Percentiles rank a stretch among this genome's conserved stretches.
These are phyloP conservation scores for Rhizopogon vulgaris DNA, from an alignment of 768 basidiomycete species.

Conservation along the genomic window DNA sequence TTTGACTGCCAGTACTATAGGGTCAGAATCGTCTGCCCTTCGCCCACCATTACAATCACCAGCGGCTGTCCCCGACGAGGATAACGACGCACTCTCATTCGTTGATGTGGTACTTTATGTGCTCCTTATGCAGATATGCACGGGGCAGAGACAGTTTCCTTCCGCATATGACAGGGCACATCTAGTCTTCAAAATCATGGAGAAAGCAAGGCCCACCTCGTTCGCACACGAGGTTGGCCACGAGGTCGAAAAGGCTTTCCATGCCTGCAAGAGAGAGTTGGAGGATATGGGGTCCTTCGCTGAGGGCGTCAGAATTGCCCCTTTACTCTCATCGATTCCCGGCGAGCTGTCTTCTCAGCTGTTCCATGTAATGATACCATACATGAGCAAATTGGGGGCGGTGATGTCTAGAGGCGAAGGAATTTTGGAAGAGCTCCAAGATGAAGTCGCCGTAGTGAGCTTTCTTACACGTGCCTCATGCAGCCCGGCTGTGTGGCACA, in stretches of 20 bases:
- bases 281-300: not conserved
- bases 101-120: conserved; percentile 4
- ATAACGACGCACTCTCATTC: not conserved
- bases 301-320: not conserved
- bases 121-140: conserved; percentile 4
- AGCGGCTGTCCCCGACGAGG: not conserved
- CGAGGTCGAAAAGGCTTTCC: not conserved
- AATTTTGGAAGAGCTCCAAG: not conserved
- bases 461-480: not conserved
- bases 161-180: not conserved
- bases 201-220: not conserved
- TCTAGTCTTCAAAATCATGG: not conserved
- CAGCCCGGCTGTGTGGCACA: not conserved
- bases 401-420: not conserved
- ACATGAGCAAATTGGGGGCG: conserved; percentile 8
- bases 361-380: conserved; percentile 21
- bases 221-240: not conserved
- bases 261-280: not conserved
- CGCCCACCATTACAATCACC: not conserved
- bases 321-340: not conserved
- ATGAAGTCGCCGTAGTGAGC: not conserved
- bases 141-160: not conserved
- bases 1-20: not conserved
- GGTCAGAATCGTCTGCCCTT: not conserved
- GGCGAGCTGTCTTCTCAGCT: conserved; percentile 9